phyloP scores from a whole-genome alignment of 768 basidiomycete species.

The Paxillus involutus region DNA sequence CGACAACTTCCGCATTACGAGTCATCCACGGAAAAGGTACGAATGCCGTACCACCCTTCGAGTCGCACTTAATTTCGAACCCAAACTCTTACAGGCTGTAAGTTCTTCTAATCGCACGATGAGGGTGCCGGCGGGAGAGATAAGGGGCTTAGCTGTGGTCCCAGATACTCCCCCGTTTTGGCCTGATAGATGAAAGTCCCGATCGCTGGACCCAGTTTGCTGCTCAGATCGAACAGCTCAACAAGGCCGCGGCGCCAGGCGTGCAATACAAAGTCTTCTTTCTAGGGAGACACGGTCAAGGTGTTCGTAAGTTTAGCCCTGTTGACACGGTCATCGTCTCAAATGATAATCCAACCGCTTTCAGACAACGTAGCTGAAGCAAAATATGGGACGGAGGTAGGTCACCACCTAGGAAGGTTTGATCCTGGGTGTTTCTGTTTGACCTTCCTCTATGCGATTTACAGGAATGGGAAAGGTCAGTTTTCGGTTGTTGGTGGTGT shows the following conservation, averaged over 20 bases:
- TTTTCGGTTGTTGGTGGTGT: not conserved
- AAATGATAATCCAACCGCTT: slow-evolving; percentile 46
- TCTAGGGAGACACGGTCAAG: slow-evolving; percentile 71
- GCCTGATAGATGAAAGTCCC: slow-evolving; percentile 47
- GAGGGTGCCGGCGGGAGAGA: not conserved
- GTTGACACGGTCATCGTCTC: slow-evolving; percentile 52
- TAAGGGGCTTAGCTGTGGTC: not conserved
- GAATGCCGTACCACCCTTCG: too few species aligned
- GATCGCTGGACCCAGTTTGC: slow-evolving; percentile 52
- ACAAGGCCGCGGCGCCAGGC: slow-evolving; percentile 34
- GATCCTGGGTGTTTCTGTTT: not conserved
- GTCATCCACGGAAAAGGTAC: too few species aligned
- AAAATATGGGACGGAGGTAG: slow-evolving; percentile 58
- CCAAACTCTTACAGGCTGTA: slow-evolving; percentile 8
- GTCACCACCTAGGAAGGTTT: not conserved
- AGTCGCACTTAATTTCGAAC: too few species aligned
- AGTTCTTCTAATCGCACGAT: not conserved
- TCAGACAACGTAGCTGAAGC: slow-evolving; percentile 68
- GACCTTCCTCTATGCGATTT: not conserved
- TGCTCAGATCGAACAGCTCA: slow-evolving; percentile 44
- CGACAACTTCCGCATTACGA: too few species aligned
- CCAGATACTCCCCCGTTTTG: slow-evolving; percentile 56
- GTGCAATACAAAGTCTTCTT: slow-evolving; percentile 62
- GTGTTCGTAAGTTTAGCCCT: slow-evolving; percentile 49
- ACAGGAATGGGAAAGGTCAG: slow-evolving; percentile 61